Evolutionary conservation across 2,329 filamentous ascomycete genomes (phyloP).

Genomic region (Aspergillus niger): DNA sequence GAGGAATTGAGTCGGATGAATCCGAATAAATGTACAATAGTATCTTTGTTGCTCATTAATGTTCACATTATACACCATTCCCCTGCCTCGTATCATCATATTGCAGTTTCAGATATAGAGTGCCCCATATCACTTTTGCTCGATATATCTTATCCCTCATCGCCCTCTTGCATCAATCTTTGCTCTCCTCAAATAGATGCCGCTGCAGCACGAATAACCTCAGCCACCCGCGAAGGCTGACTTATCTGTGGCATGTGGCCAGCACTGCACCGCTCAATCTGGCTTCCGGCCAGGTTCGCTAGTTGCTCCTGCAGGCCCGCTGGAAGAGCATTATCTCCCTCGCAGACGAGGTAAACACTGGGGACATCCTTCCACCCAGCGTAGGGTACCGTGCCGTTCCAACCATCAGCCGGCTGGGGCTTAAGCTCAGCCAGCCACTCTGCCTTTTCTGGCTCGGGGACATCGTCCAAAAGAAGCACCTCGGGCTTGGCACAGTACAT

Average conservation of each 20-base stretch:
- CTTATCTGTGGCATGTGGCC: conserved; percentile 8
- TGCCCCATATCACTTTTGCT: not conserved
- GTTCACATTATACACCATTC: not conserved
- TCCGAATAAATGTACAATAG: conserved; percentile 5
- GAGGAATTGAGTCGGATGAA: conserved; percentile 7
- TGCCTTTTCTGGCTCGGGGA: not conserved
- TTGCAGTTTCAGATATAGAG: not conserved
- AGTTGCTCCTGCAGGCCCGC: conserved; percentile 5
- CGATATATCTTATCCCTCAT: not conserved
- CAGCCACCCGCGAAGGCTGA: conserved; percentile 1
- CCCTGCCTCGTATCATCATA: not conserved
- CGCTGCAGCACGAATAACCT: not conserved
- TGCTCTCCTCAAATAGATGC: not conserved
- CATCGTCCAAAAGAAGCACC: conserved; percentile 1
- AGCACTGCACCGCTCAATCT: not conserved
- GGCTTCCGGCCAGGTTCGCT: not conserved
- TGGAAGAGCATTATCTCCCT: not conserved
- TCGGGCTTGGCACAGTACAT: not conserved
- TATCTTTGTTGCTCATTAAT: not conserved
- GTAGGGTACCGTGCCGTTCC: conserved; percentile 2
- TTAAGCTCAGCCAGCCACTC: not conserved
- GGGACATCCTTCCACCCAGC: conserved; percentile 8
- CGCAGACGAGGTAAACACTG: conserved; percentile 2
- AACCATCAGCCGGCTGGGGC: conserved; percentile 3
- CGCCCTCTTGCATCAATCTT: not conserved